Base-by-base conservation (phyloP, 2,329 filamentous ascomycete species). In the Fusarium dlaminii region DNA sequence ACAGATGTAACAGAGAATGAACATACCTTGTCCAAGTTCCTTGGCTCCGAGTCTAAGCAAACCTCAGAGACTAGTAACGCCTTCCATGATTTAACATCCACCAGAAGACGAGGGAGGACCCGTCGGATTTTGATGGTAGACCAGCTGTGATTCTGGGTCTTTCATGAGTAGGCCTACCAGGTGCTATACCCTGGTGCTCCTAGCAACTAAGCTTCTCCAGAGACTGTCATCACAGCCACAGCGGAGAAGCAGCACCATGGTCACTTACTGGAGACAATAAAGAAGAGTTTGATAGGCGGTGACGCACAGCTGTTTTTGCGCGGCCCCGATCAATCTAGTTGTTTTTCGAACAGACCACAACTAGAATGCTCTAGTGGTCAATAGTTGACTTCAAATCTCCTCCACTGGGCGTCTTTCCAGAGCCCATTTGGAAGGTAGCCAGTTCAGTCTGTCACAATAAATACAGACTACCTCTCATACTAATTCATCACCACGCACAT, bases 241-340 rank as follows among this genome's bases (percentile, higher is more conserved):
- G 18, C 7, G 6, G 11, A 27, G n/a, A 27, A 27, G 7, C 7
- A 8, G 42, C 17, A 12, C 11, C 10, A 27, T 27, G 4, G 5
- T 18, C 11, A 13, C 6, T 27, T 45, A 18, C 15, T 13, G 45
- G 9, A 14, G 29, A 22, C 13, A 5, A 22, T 11, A 29, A 22
- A 15, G 1, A 8, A 4, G 7, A 30, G 1, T 15, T 0, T 11
- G 6, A 1, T 20, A 11, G 20, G 8, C 0, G 4, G 4, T 22
- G 13, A 22, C 4, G 5, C 20, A 15, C 0, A 12, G 27, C 20
- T 3, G 13, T 5, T 45, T 45, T 46, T 29, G 13, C 18, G 8
- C 18, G 36, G 15, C 34, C 4, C 36, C 18, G 18, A 39, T 39
- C 36, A 20, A 39, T 20, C 10, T 6, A 12, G 2, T 6, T 20